A percentile compares a stretch with the other conserved stretches of the same genome.
Evolutionary conservation across 1,284 basidiomycete genomes (phyloP).

Genomic region (Garcileccinum viscosum): DNA sequence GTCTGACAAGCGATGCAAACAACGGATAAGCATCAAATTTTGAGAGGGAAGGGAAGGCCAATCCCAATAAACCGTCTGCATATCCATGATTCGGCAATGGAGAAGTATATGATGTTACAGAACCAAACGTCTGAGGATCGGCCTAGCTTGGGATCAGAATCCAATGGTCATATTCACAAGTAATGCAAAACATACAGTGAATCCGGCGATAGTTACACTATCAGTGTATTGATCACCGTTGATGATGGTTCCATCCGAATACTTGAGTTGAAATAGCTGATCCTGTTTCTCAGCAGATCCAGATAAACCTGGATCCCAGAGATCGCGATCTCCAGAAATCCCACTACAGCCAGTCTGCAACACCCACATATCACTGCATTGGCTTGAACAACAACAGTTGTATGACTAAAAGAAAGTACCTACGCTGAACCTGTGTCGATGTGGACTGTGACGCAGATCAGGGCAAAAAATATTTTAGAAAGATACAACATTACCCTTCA

Average conservation of each 20-base stretch:
- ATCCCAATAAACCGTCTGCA: no score
- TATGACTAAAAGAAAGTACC: not conserved
- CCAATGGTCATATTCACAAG: not conserved
- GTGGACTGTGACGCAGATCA: not conserved
- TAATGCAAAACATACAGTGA: no score
- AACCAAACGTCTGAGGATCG: not conserved
- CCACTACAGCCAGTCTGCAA: not conserved
- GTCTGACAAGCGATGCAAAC: no score
- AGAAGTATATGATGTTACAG: not conserved
- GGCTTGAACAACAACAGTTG: not conserved
- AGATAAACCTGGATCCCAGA: not conserved
- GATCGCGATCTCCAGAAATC: not conserved
- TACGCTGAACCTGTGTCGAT: not conserved
- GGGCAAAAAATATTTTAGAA: no score
- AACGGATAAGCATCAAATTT: no score
- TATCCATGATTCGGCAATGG: not conserved
- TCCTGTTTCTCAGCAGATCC: not conserved
- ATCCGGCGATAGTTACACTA: not conserved
- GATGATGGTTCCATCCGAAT: not conserved
- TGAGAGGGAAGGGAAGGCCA: no score
- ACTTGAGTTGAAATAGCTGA: not conserved
- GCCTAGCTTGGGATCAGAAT: not conserved
- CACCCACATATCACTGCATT: not conserved
- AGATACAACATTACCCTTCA: no score
- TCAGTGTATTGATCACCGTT: not conserved